Conservation (phyloP, 108 stramenopile genomes). For the Fragilaria crotonensis region DNA sequence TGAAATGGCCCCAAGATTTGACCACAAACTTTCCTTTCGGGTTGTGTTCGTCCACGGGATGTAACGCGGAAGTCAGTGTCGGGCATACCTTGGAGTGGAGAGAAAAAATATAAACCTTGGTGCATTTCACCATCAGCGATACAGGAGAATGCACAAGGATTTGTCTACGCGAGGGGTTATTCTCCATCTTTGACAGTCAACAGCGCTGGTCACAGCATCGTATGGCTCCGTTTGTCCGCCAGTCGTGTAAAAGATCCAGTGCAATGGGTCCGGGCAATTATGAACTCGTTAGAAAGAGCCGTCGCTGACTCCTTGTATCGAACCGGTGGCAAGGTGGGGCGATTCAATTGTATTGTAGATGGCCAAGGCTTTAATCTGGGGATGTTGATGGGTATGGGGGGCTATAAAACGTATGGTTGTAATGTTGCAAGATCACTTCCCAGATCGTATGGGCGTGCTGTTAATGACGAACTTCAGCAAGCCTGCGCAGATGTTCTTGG, state of each 20-base stretch:
- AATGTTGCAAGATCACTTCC: constrained; percentile 74
- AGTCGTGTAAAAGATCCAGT: constrained; percentile 22
- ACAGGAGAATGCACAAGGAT: constrained; percentile 46
- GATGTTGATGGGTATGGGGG: constrained; percentile 33
- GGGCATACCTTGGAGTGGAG: constrained; percentile 61
- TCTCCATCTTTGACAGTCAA: constrained; percentile 10
- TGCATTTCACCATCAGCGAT: constrained; percentile 35
- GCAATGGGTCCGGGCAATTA: constrained; percentile 29
- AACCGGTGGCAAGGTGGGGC: constrained; percentile 49
- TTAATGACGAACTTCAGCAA: constrained; percentile 45
- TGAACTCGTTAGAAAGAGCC: constrained; percentile 49
- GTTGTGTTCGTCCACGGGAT: constrained; percentile 37
- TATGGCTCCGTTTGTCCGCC: constrained; percentile 50
- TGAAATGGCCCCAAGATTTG: constrained; percentile 35
- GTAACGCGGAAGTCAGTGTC: constrained; percentile 45
- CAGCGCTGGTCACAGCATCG: constrained; percentile 37
- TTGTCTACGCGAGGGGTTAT: constrained; percentile 51
- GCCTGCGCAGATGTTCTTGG: constrained; percentile 46
- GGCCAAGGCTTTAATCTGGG: constrained; percentile 29
- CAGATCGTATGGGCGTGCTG: constrained; percentile 58
- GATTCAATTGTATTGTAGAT: constrained; percentile 65
- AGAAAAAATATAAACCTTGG: constrained; percentile 69
- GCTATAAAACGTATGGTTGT: constrained; percentile 37
- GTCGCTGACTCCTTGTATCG: constrained; percentile 37
- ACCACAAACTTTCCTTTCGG: constrained; percentile 51